Evolutionary conservation across 2,329 filamentous ascomycete species (phyloP).

Genomic region (Claviceps spartinae): DNA sequence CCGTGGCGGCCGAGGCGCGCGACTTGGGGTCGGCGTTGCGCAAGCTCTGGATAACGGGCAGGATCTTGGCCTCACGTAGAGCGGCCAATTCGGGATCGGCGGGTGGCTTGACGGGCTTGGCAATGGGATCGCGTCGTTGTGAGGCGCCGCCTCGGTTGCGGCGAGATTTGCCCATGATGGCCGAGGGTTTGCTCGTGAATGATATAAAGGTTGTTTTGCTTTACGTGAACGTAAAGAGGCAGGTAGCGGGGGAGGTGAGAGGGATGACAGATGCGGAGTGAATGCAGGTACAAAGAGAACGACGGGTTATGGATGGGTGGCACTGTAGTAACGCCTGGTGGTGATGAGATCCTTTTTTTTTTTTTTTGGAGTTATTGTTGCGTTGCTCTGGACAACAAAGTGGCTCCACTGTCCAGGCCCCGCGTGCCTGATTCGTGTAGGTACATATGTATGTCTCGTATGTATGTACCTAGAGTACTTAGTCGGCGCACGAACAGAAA

Average conservation of each 20-base stretch:
- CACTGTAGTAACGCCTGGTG: not conserved
- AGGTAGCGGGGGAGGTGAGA: too few species aligned
- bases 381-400: not conserved
- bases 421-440: too few species aligned
- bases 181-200: not conserved
- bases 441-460: too few species aligned
- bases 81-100: constrained; percentile 50
- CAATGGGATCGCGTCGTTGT: constrained; percentile 40
- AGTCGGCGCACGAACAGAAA: not conserved
- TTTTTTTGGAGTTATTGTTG: not conserved
- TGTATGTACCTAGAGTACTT: too few species aligned
- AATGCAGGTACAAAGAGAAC: too few species aligned
- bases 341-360: not conserved
- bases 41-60: constrained; percentile 48
- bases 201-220: not conserved
- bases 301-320: too few species aligned
- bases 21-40: constrained; percentile 44
- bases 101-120: constrained; percentile 45
- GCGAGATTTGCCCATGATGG: constrained; percentile 45
- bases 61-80: constrained; percentile 47
- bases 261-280: too few species aligned
- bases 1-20: constrained; percentile 44
- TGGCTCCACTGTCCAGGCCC: too few species aligned
- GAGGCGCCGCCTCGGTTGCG: constrained; percentile 35
- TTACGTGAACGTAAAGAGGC: too few species aligned